Conservation (phyloP, 73 alveolate species). For the Tetrahymena borealis region DNA sequence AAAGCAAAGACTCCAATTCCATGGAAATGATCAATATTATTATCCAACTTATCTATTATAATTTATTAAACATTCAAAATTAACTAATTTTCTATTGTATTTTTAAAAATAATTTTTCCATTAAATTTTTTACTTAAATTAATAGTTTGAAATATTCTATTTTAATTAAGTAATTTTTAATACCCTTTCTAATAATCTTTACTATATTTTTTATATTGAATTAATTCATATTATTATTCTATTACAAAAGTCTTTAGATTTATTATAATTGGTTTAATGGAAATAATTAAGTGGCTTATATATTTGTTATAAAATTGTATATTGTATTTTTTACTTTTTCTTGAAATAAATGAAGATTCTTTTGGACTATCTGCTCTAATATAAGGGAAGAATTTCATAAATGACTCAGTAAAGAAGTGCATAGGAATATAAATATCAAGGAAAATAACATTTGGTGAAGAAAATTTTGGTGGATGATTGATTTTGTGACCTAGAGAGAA, state of each 20-base stretch:
- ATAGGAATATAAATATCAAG: slow-evolving; percentile 27
- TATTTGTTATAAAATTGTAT: too few relatives aligned
- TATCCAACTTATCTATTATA: background rate
- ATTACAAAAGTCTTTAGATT: too few relatives aligned
- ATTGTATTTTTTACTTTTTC: background rate
- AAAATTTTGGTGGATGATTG: slow-evolving; percentile 33
- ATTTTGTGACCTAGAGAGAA: slow-evolving; percentile 33
- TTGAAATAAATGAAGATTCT: background rate
- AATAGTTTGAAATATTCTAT: too few relatives aligned
- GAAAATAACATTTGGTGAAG: slow-evolving; percentile 25
- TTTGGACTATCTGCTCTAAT: background rate
- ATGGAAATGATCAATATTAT: background rate
- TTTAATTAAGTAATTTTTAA: too few relatives aligned
- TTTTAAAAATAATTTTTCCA: background rate
- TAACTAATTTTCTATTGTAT: background rate
- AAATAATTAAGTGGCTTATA: too few relatives aligned
- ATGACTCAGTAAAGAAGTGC: slow-evolving; percentile 15
- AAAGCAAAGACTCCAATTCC: slow-evolving; percentile 12
- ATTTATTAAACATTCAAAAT: background rate
- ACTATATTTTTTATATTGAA: too few relatives aligned
- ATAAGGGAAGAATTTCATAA: slow-evolving; percentile 33
- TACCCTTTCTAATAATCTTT: too few relatives aligned
- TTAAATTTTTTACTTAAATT: background rate
- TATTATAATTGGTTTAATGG: too few relatives aligned
- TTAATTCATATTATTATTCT: too few relatives aligned